Base-by-base conservation (phyloP, 768 basidiomycete species). In the Lactifluus rugatus region DNA sequence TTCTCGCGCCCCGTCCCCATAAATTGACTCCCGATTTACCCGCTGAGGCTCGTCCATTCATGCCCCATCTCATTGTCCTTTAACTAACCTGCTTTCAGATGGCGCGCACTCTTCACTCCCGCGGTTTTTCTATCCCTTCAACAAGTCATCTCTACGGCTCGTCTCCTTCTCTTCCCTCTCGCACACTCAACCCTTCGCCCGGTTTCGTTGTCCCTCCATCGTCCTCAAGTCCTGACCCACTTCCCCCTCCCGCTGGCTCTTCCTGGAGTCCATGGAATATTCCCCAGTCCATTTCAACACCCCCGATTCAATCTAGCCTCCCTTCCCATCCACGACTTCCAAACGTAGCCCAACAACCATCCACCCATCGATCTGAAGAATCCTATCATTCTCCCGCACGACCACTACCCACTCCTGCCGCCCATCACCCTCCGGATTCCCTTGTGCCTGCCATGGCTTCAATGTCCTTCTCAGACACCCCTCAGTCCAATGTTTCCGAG, bases 1-100 rank as follows among this genome's bases (percentile, higher is more conserved):
- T 87, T 19, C 77, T 77, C 2, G 87, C 87, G 0, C 87, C 87
- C 5, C 75, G 82, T 11, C 84, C 87, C 0, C 81, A 84, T 63
- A 77, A 80, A 39, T 56, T 84, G 13, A 80, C 84, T 63, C 81
- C 81, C 10, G 75, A 74, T 60, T 67, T 87, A 0, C 82, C 84
- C 19, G 76, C 78, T 32, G 83, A 85, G 66, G 86, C 84, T 67
- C 67, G 79, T 75, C n/a, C 54, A 31, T 28, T 41, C 9, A 56
- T 51, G 39, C 57, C 42, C 49, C 28, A 32, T 59, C 21, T 17
- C 41, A 51, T 49, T 60, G 34, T 49, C 25, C 17, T 60, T 61
- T 60, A 10, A 60, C 48, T 52, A 58, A 55, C 50, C 48, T 51
- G 56, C 56, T 66, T 68, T 56, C 68, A 86, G 84, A 87, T 87